phyloP scores from a whole-genome alignment of 257 asterid species.

The Knoxia roxburghii region DNA sequence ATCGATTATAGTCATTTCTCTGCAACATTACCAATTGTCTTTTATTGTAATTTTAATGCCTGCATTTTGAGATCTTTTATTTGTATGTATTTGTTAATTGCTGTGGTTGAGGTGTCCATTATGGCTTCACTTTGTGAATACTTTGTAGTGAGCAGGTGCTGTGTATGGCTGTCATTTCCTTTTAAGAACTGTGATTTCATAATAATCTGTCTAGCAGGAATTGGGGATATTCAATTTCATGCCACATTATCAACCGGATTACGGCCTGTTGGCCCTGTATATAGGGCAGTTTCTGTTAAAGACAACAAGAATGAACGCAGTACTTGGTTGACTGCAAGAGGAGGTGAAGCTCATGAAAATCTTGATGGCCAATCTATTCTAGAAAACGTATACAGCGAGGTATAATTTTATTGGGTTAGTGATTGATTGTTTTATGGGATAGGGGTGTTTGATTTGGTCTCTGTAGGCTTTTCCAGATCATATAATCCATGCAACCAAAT shows the following conservation, averaged over 20 bases:
- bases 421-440: background rate
- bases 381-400: constrained; percentile 59
- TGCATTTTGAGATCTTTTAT: background rate
- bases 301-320: constrained; percentile 19
- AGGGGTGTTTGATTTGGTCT: background rate
- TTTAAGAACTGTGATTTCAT: background rate
- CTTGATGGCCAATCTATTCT: constrained; percentile 74
- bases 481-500: background rate
- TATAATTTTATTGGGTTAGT: constrained; percentile 13
- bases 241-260: constrained; percentile 62
- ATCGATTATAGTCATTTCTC: background rate
- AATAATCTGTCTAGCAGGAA: constrained; percentile 32
- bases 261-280: constrained; percentile 63
- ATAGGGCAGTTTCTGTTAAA: constrained; percentile 62
- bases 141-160: background rate
- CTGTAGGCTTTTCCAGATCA: too few relatives aligned
- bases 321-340: constrained; percentile 68
- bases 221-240: constrained; percentile 70
- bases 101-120: background rate
- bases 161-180: background rate
- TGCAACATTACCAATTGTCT: background rate
- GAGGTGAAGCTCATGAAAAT: constrained; percentile 35
- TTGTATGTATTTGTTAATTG: background rate
- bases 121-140: background rate
- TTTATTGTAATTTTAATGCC: background rate